Conservation (phyloP, 805 yeast genomes). For the Starmerella cellae region DNA sequence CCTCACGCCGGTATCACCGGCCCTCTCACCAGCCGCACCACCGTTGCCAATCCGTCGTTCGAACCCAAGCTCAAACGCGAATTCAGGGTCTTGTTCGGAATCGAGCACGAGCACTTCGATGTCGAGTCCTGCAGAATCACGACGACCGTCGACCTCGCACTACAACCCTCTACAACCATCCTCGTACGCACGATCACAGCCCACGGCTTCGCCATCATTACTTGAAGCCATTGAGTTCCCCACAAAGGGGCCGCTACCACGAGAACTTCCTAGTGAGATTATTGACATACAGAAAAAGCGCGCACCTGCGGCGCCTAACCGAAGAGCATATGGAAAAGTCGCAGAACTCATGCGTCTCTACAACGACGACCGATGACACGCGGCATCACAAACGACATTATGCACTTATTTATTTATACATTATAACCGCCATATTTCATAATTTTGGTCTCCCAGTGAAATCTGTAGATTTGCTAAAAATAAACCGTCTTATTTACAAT, state of each 20-base stretch:
- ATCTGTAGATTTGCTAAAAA: too few species aligned
- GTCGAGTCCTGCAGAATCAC: background rate
- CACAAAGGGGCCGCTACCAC: conserved; percentile 6
- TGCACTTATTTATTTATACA: too few species aligned
- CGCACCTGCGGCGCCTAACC: background rate
- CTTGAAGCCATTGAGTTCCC: background rate
- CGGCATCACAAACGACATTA: too few species aligned
- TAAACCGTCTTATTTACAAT: too few species aligned
- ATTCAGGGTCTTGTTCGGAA: too few species aligned
- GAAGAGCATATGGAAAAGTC: conserved; percentile 14
- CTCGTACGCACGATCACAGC: too few species aligned
- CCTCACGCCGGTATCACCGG: background rate
- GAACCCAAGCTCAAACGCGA: too few species aligned
- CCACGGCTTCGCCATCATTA: background rate
- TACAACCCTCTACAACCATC: background rate
- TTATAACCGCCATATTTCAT: too few species aligned
- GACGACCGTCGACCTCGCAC: background rate
- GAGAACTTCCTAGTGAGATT: conserved; percentile 14
- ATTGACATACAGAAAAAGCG: background rate
- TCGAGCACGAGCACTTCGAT: background rate
- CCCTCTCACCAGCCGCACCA: background rate
- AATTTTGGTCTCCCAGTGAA: too few species aligned
- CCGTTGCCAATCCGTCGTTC: background rate
- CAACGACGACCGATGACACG: conserved; percentile 9
- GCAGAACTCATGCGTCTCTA: conserved; percentile 13